phyloP scores from a whole-genome alignment of 1,284 basidiomycete genomes.

The Heliocybe sulcata region DNA sequence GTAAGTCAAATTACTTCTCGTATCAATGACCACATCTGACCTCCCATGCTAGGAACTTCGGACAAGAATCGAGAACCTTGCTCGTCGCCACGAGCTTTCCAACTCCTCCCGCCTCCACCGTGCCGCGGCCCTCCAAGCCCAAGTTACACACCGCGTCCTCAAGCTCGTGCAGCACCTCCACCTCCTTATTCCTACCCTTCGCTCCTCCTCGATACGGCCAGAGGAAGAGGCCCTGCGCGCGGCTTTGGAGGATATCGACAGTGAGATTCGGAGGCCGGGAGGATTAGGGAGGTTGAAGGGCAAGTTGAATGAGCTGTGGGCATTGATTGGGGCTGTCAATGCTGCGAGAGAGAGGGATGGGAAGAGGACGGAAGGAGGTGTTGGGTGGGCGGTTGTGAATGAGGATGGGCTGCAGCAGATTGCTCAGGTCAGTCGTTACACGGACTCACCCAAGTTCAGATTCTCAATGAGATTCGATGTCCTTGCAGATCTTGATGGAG shows the following conservation, averaged over 20 bases:
- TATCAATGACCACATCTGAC: background rate
- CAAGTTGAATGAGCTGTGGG: conserved; percentile 83
- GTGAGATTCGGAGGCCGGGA: conserved; percentile 54
- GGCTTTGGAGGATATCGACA: conserved; percentile 69
- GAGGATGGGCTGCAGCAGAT: conserved; percentile 76
- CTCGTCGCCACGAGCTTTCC: conserved; percentile 60
- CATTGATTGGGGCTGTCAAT: conserved; percentile 71
- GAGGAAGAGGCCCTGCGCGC: conserved; percentile 73
- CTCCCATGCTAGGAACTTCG: conserved; percentile 47
- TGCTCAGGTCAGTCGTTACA: conserved; percentile 46
- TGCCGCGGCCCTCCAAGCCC: conserved; percentile 61
- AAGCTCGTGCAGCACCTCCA: conserved; percentile 72
- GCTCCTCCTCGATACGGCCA: conserved; percentile 72
- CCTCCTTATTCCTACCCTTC: conserved; percentile 70
- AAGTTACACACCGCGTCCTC: conserved; percentile 71
- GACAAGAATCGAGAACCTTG: conserved; percentile 54
- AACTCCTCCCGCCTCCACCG: conserved; percentile 67
- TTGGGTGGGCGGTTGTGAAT: conserved; percentile 81
- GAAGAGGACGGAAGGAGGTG: conserved; percentile 28
- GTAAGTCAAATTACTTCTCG: background rate
- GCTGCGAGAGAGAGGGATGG: conserved; percentile 51
- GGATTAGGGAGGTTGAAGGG: conserved; percentile 61
- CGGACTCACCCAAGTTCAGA: background rate
- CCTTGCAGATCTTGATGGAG: conserved; percentile 60
- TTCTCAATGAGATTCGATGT: no score